A percentile compares a stretch with the other conserved stretches of the same genome.
These are phyloP conservation scores for Candida sanyaensis DNA, from an alignment of 1,139 yeast genomes.

Conservation along the genomic window DNA sequence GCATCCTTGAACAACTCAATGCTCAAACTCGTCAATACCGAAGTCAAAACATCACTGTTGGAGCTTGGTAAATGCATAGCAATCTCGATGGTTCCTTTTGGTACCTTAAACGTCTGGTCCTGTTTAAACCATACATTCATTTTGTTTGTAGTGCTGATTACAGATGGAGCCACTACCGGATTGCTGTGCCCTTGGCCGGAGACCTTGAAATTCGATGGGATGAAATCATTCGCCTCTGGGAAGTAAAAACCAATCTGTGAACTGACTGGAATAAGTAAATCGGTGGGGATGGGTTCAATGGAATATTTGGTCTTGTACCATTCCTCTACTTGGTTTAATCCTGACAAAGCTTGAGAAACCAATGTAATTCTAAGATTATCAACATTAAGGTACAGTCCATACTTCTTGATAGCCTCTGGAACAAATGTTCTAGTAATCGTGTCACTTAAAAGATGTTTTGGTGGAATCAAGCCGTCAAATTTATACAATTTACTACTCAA, in stretches of 20 bases:
- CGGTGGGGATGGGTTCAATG: conserved; percentile 42
- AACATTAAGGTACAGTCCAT: conserved; percentile 51
- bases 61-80: conserved; percentile 68
- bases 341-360: conserved; percentile 50
- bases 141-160: conserved; percentile 34
- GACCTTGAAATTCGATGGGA: conserved; percentile 75
- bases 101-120: conserved; percentile 87
- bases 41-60: conserved; percentile 54
- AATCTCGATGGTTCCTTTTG: conserved; percentile 74
- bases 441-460: conserved; percentile 58
- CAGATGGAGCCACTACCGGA: conserved; percentile 39
- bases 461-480: conserved; percentile 55
- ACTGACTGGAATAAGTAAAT: conserved; percentile 23
- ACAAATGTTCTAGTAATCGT: conserved; percentile 62
- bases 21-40: conserved; percentile 61
- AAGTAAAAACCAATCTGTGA: conserved; percentile 44
- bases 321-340: conserved; percentile 53
- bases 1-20: conserved; percentile 74
- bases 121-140: conserved; percentile 80
- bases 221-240: conserved; percentile 75
- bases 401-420: conserved; percentile 53
- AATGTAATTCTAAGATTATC: conserved; percentile 64
- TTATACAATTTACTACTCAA: conserved; percentile 47
- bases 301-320: conserved; percentile 92
- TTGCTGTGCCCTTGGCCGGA: conserved; percentile 36